These are phyloP conservation scores for Dendrobium huoshanense DNA, from an alignment of 106 monocot species.

Conservation along the genomic window DNA sequence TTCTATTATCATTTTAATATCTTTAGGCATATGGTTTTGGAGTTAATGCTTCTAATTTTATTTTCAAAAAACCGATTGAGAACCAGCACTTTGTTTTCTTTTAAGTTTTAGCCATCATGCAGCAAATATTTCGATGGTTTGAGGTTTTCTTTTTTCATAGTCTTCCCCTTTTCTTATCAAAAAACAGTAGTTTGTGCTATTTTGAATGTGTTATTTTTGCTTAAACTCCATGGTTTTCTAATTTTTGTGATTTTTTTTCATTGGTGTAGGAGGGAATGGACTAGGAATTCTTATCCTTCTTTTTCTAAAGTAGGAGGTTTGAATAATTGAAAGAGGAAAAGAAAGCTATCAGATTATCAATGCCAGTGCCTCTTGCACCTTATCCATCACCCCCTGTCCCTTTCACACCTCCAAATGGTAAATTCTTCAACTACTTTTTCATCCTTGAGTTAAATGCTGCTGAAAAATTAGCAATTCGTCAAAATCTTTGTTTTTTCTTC, in stretches of 20 bases:
- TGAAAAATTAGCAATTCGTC: too few species aligned
- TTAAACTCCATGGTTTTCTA: neutral
- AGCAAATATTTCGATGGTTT: neutral
- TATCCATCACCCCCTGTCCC: slow-evolving; percentile 69
- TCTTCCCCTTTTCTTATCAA: too few species aligned
- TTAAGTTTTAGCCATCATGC: neutral
- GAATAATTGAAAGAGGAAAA: neutral
- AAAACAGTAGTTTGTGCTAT: too few species aligned
- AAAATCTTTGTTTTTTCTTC: neutral
- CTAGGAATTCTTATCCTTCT: neutral
- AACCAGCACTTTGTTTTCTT: neutral
- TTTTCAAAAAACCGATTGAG: neutral
- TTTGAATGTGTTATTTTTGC: neutral
- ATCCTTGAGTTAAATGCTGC: too few species aligned
- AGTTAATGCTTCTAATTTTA: neutral
- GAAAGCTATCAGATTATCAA: slow-evolving; percentile 24
- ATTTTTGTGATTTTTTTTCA: neutral
- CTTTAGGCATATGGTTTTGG: too few species aligned
- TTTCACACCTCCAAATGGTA: slow-evolving; percentile 52
- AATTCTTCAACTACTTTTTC: neutral
- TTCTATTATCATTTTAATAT: too few species aligned
- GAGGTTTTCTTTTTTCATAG: neutral
- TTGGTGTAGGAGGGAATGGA: neutral
- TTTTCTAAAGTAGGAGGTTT: neutral
- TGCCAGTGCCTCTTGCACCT: slow-evolving; percentile 95